Evolutionary conservation across 345 rosid genomes (phyloP).

Genomic region (Rhodamnia argentea): DNA sequence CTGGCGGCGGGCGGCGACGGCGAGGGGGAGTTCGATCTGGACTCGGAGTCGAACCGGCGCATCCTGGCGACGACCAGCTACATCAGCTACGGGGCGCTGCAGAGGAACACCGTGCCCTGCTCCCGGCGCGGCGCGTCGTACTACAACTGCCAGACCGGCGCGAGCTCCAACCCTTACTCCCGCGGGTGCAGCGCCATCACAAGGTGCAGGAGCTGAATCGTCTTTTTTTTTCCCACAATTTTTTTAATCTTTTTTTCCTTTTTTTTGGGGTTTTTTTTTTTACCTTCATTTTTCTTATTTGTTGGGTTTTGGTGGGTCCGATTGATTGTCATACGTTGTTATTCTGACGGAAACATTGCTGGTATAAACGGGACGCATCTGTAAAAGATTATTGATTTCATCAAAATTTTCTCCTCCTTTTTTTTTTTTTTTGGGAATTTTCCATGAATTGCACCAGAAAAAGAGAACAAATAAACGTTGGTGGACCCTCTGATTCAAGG

Average conservation of each 20-base stretch:
- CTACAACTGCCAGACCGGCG: constrained; percentile 75
- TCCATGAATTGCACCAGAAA: neutral
- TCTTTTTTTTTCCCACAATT: neutral
- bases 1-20: constrained; percentile 6
- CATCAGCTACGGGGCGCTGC: constrained; percentile 90
- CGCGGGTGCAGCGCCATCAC: constrained; percentile 87
- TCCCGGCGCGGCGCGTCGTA: constrained; percentile 94
- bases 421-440: too few species aligned
- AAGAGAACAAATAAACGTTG: neutral
- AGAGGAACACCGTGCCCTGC: constrained; percentile 87
- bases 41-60: constrained; percentile 74
- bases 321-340: neutral
- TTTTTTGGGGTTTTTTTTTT: neutral
- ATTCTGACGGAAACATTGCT: neutral
- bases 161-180: constrained; percentile 72
- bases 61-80: constrained; percentile 63
- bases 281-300: neutral
- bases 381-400: neutral
- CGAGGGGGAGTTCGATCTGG: constrained; percentile 61
- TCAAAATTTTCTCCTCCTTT: neutral
- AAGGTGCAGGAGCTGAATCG: constrained; percentile 63
- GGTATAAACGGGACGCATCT: neutral
- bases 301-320: neutral
- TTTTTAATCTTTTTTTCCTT: neutral
- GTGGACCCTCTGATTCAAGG: neutral